Conservation (phyloP, 305 asterid genomes). For the Fraxinus floribunda region DNA sequence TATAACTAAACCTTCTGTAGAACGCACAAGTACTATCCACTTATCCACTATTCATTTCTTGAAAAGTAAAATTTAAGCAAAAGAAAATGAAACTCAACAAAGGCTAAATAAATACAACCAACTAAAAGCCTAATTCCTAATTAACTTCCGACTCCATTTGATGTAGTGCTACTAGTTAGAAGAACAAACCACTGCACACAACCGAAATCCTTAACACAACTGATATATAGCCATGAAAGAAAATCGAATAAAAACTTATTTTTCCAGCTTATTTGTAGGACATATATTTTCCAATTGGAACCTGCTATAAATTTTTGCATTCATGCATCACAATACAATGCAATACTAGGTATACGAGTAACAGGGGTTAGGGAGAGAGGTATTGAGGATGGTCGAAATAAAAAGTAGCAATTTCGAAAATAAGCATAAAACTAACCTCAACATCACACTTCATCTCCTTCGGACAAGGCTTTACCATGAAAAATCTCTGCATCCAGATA, state of each 20-base stretch:
- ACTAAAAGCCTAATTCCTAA: not conserved
- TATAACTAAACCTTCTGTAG: not conserved
- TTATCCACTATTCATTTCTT: not conserved
- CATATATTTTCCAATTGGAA: not conserved
- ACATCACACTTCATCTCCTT: conserved; percentile 98
- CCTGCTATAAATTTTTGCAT: not conserved
- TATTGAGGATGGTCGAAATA: not conserved
- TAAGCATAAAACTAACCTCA: conserved; percentile 57
- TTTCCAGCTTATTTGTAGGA: not conserved
- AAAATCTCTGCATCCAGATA: conserved; percentile 77
- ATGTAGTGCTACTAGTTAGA: not conserved
- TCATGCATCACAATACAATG: not conserved
- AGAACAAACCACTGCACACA: not conserved
- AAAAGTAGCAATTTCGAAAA: not conserved
- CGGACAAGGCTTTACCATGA: conserved; percentile 92
- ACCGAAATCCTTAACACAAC: not conserved
- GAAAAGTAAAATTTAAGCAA: not conserved
- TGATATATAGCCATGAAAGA: not conserved
- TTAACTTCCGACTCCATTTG: not conserved
- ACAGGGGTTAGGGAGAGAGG: not conserved
- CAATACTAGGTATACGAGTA: not conserved
- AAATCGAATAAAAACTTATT: not conserved
- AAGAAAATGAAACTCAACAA: not conserved
- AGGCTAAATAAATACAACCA: not conserved
- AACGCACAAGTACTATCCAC: not conserved